These are phyloP conservation scores for Pythium brachiatum DNA, from an alignment of 352 stramenopile species.

Conservation along the genomic window DNA sequence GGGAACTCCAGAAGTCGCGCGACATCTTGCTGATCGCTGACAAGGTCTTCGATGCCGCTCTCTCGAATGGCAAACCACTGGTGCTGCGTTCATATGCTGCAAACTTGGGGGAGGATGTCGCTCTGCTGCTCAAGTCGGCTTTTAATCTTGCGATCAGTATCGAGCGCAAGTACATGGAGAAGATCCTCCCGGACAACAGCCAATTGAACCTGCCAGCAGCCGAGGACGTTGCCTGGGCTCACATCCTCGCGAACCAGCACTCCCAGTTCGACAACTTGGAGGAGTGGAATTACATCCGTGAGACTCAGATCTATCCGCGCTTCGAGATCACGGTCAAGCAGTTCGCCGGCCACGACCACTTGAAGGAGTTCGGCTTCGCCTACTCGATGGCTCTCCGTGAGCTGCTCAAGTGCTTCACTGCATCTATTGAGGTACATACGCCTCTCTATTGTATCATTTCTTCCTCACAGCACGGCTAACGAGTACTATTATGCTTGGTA, in stretches of 20 bases:
- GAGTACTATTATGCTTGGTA: conserved; percentile 6
- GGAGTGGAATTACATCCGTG: conserved; percentile 77
- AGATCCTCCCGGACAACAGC: conserved; percentile 41
- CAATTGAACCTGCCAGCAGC: conserved; percentile 39
- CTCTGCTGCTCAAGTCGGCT: conserved; percentile 67
- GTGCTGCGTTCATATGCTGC: conserved; percentile 41
- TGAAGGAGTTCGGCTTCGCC: conserved; percentile 72
- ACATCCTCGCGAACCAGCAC: conserved; percentile 82
- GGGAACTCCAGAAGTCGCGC: conserved; percentile 42
- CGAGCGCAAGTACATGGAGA: conserved; percentile 80
- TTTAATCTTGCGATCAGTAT: conserved; percentile 82
- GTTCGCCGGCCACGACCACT: conserved; percentile 55
- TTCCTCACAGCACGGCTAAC: not conserved
- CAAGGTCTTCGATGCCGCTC: conserved; percentile 50
- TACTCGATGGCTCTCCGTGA: conserved; percentile 79
- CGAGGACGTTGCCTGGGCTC: conserved; percentile 74
- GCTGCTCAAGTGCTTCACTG: conserved; percentile 79
- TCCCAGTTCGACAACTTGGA: conserved; percentile 83
- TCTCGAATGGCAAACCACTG: conserved; percentile 71
- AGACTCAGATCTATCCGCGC: conserved; percentile 77
- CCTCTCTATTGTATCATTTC: not conserved
- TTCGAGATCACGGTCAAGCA: conserved; percentile 59
- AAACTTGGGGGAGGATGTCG: conserved; percentile 60
- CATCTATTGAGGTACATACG: conserved; percentile 74
- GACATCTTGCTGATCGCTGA: conserved; percentile 64